These are phyloP conservation scores for Sporothrix mexicana DNA, from an alignment of 2,329 filamentous ascomycete genomes.

Conservation along the genomic window DNA sequence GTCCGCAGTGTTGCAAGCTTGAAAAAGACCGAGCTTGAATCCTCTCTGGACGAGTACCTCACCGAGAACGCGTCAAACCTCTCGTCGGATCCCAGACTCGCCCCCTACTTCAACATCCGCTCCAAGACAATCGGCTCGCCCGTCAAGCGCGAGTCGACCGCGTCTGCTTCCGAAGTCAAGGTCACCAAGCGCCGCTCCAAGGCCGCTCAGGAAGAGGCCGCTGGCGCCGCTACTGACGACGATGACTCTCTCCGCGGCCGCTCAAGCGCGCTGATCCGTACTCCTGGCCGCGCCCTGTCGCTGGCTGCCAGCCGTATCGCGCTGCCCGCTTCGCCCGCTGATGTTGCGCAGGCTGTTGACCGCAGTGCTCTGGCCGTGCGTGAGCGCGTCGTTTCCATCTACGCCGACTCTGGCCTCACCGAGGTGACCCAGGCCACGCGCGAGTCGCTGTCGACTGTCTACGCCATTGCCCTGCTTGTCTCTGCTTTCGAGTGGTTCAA, in stretches of 20 bases:
- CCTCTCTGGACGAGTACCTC: constrained; percentile 74
- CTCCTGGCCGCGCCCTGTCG: constrained; percentile 58
- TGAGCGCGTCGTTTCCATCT: constrained; percentile 67
- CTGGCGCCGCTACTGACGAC: constrained; percentile 41
- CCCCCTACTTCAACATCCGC: constrained; percentile 77
- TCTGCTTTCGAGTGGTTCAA: constrained; percentile 72
- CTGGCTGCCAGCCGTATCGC: constrained; percentile 64
- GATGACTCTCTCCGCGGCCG: constrained; percentile 48
- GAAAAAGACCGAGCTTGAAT: constrained; percentile 81
- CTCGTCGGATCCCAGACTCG: constrained; percentile 66
- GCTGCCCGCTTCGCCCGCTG: constrained; percentile 80
- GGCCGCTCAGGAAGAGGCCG: constrained; percentile 40
- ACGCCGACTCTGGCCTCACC: constrained; percentile 69
- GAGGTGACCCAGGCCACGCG: constrained; percentile 70
- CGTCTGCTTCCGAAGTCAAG: constrained; percentile 48
- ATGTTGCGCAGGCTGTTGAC: constrained; percentile 78
- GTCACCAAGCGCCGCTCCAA: constrained; percentile 55
- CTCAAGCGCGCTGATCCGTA: constrained; percentile 54
- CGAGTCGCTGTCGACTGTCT: constrained; percentile 73
- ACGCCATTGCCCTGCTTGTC: constrained; percentile 71
- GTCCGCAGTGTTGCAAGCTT: constrained; percentile 66
- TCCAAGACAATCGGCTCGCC: constrained; percentile 64
- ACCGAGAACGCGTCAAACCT: constrained; percentile 70
- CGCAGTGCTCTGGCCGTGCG: constrained; percentile 70
- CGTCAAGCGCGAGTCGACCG: constrained; percentile 60